Evolutionary conservation across 768 basidiomycete species (phyloP).

Genomic region (Psilocybe subaeruginosa): DNA sequence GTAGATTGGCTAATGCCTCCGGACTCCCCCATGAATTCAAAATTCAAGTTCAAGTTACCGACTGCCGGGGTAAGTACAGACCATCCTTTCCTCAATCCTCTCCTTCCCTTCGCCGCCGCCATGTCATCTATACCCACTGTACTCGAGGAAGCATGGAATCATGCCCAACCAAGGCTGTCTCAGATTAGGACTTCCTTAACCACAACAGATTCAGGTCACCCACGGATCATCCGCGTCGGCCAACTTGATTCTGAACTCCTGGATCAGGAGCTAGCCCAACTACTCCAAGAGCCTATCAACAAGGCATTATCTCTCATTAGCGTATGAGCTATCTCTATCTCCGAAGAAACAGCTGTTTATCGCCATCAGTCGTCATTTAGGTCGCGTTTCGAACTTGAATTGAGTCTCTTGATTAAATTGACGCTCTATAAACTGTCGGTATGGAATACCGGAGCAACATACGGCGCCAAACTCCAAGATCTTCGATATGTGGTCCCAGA

Average conservation of each 20-base stretch:
- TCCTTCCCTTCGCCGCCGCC: not conserved
- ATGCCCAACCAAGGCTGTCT: constrained; percentile 56
- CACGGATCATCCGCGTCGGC: constrained; percentile 77
- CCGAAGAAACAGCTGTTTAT: constrained; percentile 9
- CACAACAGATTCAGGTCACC: constrained; percentile 26
- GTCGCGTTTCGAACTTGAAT: constrained; percentile 72
- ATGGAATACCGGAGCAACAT: constrained; percentile 80
- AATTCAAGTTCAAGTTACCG: constrained; percentile 9
- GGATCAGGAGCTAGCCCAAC: constrained; percentile 82
- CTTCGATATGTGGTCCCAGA: constrained; percentile 56
- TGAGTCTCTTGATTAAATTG: constrained; percentile 69
- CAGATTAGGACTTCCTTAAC: constrained; percentile 46
- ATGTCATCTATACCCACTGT: constrained; percentile 17
- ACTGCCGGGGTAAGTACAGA: constrained; percentile 13
- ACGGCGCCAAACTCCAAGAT: constrained; percentile 84
- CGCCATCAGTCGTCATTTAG: constrained; percentile 54
- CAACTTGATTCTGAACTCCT: constrained; percentile 91
- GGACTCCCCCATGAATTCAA: constrained; percentile 10
- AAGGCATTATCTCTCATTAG: constrained; percentile 70
- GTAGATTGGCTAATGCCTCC: not conserved
- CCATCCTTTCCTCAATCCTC: not conserved
- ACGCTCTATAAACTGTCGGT: constrained; percentile 81
- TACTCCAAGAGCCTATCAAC: constrained; percentile 82
- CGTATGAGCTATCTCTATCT: constrained; percentile 42
- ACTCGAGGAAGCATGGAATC: constrained; percentile 70